Percentiles rank a stretch among this genome's conserved stretches.
These are phyloP conservation scores for Ambispora gerdemannii DNA, from an alignment of 192 early-diverging fungal species.

Conservation along the genomic window DNA sequence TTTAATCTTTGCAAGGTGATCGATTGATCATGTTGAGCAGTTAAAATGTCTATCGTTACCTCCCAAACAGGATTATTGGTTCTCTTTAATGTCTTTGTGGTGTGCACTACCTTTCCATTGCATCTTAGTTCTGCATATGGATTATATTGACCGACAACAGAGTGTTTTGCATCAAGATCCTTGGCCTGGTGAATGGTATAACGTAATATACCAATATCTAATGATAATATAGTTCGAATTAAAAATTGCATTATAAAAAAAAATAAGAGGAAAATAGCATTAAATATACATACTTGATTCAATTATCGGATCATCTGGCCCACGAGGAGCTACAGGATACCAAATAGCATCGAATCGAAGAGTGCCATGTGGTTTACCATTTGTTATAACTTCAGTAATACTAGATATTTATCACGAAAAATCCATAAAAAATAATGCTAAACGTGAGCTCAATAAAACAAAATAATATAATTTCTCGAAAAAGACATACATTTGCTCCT, in stretches of 20 bases:
- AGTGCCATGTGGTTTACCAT: slow-evolving; percentile 48
- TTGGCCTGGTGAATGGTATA: slow-evolving; percentile 66
- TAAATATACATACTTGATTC: slow-evolving; percentile 46
- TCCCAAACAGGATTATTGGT: slow-evolving; percentile 48
- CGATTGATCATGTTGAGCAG: background rate
- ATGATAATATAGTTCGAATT: slow-evolving; percentile 26
- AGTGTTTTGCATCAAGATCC: slow-evolving; percentile 53
- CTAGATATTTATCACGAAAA: slow-evolving; percentile 30
- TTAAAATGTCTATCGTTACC: background rate
- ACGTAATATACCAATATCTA: slow-evolving; percentile 65
- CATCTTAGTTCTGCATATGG: slow-evolving; percentile 56
- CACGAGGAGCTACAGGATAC: slow-evolving; percentile 39
- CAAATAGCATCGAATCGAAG: slow-evolving; percentile 38
- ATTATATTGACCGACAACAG: slow-evolving; percentile 39
- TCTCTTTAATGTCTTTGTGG: slow-evolving; percentile 65
- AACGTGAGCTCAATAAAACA: background rate
- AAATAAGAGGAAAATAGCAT: background rate
- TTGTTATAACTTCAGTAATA: slow-evolving; percentile 21
- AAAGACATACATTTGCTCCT: slow-evolving; percentile 47
- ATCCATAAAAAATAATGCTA: slow-evolving; percentile 1
- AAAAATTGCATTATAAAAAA: background rate
- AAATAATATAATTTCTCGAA: slow-evolving; percentile 27
- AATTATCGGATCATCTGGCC: slow-evolving; percentile 38
- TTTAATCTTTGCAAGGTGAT: background rate
- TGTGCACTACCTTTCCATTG: slow-evolving; percentile 47